phyloP scores from a whole-genome alignment of 305 asterid genomes.

The Fraxinus sp. region DNA sequence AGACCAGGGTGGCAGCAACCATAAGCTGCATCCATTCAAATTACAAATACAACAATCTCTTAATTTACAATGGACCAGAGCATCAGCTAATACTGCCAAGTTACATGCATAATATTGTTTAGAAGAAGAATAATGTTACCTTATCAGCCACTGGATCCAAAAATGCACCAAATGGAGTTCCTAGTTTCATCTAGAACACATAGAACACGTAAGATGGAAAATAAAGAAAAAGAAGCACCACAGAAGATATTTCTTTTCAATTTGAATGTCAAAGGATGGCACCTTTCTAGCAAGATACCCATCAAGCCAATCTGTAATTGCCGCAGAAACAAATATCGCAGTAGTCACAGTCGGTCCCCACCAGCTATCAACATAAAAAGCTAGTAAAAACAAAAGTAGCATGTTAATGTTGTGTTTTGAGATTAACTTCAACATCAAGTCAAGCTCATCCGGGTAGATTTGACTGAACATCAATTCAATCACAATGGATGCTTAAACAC shows the following conservation, averaged over 20 bases:
- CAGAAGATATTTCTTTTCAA: constrained; percentile 10
- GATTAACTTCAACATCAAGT: background rate
- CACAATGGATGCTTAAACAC: background rate
- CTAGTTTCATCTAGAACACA: constrained; percentile 74
- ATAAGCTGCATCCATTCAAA: constrained; percentile 62
- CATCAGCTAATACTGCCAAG: constrained; percentile 3
- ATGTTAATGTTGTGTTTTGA: constrained; percentile 17
- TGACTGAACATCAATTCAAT: background rate
- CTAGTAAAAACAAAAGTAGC: constrained; percentile 34
- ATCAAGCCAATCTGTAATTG: constrained; percentile 97
- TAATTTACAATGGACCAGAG: constrained; percentile 1
- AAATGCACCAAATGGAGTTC: constrained; percentile 93
- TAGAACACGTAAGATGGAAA: constrained; percentile 22
- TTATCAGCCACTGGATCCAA: constrained; percentile 99
- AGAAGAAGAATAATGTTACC: constrained; percentile 38
- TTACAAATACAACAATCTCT: constrained; percentile 10
- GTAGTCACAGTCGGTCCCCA: constrained; percentile 88
- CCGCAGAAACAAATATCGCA: constrained; percentile 76
- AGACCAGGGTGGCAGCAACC: constrained; percentile 94
- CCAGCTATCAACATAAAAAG: constrained; percentile 81
- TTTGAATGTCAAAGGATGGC: constrained; percentile 16
- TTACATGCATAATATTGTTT: background rate
- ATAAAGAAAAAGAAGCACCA: constrained; percentile 13
- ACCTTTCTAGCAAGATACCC: constrained; percentile 97
- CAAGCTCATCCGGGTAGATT: background rate